Conservation (phyloP, 2,329 filamentous ascomycete genomes). For the Beauveria sp. region DNA sequence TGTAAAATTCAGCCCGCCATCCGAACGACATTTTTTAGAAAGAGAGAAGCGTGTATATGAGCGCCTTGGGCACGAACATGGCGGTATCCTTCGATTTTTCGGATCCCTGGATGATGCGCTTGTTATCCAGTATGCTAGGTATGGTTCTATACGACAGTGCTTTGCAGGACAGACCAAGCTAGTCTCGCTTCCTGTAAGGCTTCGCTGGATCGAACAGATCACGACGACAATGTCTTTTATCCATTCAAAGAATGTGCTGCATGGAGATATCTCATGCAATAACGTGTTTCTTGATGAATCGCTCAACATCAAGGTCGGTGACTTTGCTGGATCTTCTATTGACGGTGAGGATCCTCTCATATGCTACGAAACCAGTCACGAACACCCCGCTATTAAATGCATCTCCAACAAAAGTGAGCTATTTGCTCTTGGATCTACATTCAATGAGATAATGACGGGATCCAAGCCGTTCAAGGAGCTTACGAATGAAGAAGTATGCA, state of each 20-base stretch:
- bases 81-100: too few species aligned
- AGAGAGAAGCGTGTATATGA: too few species aligned
- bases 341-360: neutral
- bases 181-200: too few species aligned
- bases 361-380: conserved; percentile 8
- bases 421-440: conserved; percentile 8
- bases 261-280: conserved; percentile 11
- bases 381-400: neutral
- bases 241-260: conserved; percentile 3
- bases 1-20: too few species aligned
- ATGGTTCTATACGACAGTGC: too few species aligned
- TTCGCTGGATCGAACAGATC: neutral
- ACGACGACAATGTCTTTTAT: neutral
- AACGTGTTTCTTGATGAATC: conserved; percentile 8
- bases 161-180: too few species aligned
- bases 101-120: too few species aligned
- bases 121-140: too few species aligned
- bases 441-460: conserved; percentile 7
- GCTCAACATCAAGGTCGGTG: conserved; percentile 5
- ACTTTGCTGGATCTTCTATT: conserved; percentile 12
- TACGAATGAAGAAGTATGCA: too few species aligned
- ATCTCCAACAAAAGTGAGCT: neutral
- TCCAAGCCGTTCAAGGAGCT: neutral
- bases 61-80: too few species aligned
- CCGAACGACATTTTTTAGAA: too few species aligned